Base-by-base conservation (phyloP, 2,329 filamentous ascomycete genomes). In the Zasmidium angulare region DNA sequence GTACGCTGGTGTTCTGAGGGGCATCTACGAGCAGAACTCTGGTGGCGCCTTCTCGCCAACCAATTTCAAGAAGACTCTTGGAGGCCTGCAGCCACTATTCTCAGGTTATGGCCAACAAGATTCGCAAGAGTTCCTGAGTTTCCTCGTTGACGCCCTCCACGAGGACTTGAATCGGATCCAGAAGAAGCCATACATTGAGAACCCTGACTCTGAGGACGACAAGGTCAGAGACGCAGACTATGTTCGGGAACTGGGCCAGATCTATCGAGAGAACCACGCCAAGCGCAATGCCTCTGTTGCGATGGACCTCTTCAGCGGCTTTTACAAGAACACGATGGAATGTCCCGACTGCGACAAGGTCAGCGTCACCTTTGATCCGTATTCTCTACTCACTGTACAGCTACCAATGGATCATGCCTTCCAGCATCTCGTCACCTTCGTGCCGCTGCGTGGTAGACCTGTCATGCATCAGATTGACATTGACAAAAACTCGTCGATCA, bases 301-400 rank as follows among this genome's bases (percentile, higher is more conserved):
- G 66, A 93, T 91, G 58, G 95, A 99, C 72, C 82, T 99, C 11
- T 99, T 99, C 75, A 96, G 91, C 21, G 95, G 95, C 63, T 91
- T 98, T 83, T 99, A 98, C 83, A 97, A 98, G 78, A 98, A 96
- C 48, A 98, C 93, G 0, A 84, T 99, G 63, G 89, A 95, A 63
- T 99, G 95, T 71, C 95, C 95, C 0, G 84, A 84, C 7, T 99
- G 95, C 74, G 84, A 89, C 67, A 99, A 98, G 78, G 89, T 98
- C 76, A 97, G 93, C 83, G 96, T 99, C 69, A 98, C 95, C 0
- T 99, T 99, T 71, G 95, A 99, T 73, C 95, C 95, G 0, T 99
- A 96, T 81, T 97, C 92, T 75, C 95, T 96, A 65, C 78, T 99
- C 60, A 97, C 95, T 0, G 79, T 99, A 22, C 95, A 96, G 58